These are phyloP conservation scores for Vitis vinifera DNA, from an alignment of 164 flowering plant genomes.

Conservation along the genomic window ASM3070453v1 NC_081805.1:26896001-26896500, in stretches of 20 bases:
- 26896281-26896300: neutral
- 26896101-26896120: neutral
- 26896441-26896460: conserved; percentile 34
- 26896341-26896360: conserved; percentile 63
- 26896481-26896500: conserved; percentile 20
- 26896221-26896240: conserved; percentile 43
- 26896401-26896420: neutral
- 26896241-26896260: neutral
- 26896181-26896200: conserved; percentile 27
- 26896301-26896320: neutral
- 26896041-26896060: no score
- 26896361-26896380: conserved; percentile 47
- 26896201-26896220: conserved; percentile 33
- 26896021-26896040: no score
- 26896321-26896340: conserved; percentile 54
- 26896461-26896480: conserved; percentile 8
- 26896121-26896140: conserved; percentile 28
- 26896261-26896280: no score
- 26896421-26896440: conserved; percentile 6
- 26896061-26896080: neutral
- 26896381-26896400: conserved; percentile 15
- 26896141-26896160: conserved; percentile 65
- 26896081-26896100: neutral
- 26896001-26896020: no score
- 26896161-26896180: conserved; percentile 29